Evolutionary conservation across 2,329 filamentous ascomycete species (phyloP), one percentile per base, ranked within the genome.

Genomic region (Cercospora citrullina): DNA sequence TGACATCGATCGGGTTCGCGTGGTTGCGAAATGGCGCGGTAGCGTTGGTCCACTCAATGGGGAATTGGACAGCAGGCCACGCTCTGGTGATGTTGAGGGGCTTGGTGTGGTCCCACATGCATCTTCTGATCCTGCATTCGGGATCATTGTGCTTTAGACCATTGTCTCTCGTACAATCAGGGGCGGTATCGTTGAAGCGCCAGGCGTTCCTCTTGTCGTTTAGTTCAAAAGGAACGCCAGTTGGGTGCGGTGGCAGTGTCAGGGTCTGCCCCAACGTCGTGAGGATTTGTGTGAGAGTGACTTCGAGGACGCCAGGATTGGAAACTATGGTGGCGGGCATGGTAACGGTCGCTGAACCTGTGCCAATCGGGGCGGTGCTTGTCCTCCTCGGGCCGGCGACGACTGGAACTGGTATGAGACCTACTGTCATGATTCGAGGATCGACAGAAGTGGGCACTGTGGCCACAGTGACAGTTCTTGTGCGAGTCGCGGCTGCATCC

Each of bases 61-160:
- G 60, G 55, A 57, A 62, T 39, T 61, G 53, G 59, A 66, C 23
- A 48, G 68, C 68, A 16, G 66, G 68, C 60, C 65, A 63, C 16
- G 64, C 58, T 36, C 60, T 68, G 10, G 65, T 69, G 55, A 70
- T 63, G 61, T 66, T 65, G 36, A 70, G 61, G 10, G 65, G 65
- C 61, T 70, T 62, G 23, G 48, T 30, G 59, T 65, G 53, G 3
- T 69, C 62, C 59, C 60, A 68, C 63, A 71, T 64, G 45, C 69
- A 71, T 39, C 42, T 57, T 23, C 62, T 28, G 55, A 66, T 51
- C 14, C 33, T 51, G 59, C 69, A 71, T 3, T 63, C 36, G 10
- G 59, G 62, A 30, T 61, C 64, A 36, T 67, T 63, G 8, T 28
- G 33, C 18, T 65, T 61, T n/a, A 28, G 16, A 2, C 55, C 60